A percentile compares a stretch with the other conserved stretches of the same genome.
phyloP scores from a whole-genome alignment of 306 rosid genomes.

The Cucurbita pepo region DNA sequence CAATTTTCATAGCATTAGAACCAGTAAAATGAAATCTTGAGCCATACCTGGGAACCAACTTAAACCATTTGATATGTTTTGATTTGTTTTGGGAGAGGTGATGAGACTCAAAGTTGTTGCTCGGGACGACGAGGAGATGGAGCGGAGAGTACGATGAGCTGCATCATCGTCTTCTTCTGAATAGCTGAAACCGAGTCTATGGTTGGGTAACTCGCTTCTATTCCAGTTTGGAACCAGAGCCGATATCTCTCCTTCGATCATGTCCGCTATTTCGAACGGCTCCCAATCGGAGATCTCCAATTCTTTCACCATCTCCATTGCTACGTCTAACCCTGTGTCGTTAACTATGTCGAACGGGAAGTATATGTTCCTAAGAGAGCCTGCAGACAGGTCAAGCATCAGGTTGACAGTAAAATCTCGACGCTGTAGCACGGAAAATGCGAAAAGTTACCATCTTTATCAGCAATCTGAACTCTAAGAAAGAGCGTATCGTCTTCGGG shows the following conservation, averaged over 20 bases:
- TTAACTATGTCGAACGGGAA: slow-evolving; percentile 61
- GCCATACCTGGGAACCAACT: slow-evolving; percentile 47
- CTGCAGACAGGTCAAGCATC: slow-evolving; percentile 16
- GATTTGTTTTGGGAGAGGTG: slow-evolving; percentile 22
- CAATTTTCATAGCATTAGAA: background rate
- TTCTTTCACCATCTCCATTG: slow-evolving; percentile 84
- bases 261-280: slow-evolving; percentile 66
- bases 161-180: slow-evolving; percentile 21
- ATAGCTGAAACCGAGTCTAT: slow-evolving; percentile 22
- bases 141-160: slow-evolving; percentile 26
- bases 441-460: slow-evolving; percentile 41
- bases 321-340: slow-evolving; percentile 72
- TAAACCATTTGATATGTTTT: slow-evolving; percentile 18
- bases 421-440: background rate
- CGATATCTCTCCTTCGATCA: slow-evolving; percentile 72
- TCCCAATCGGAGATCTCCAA: slow-evolving; percentile 72
- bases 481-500: slow-evolving; percentile 56
- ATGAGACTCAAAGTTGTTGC: slow-evolving; percentile 25
- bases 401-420: background rate
- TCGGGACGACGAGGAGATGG: slow-evolving; percentile 46
- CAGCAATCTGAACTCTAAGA: slow-evolving; percentile 60
- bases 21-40: background rate
- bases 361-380: slow-evolving; percentile 50
- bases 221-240: slow-evolving; percentile 44
- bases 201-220: slow-evolving; percentile 14